Evolutionary conservation across 2,329 filamentous ascomycete genomes (phyloP), one percentile per base, ranked within the genome.

Genomic region (Capronia coronata): DNA sequence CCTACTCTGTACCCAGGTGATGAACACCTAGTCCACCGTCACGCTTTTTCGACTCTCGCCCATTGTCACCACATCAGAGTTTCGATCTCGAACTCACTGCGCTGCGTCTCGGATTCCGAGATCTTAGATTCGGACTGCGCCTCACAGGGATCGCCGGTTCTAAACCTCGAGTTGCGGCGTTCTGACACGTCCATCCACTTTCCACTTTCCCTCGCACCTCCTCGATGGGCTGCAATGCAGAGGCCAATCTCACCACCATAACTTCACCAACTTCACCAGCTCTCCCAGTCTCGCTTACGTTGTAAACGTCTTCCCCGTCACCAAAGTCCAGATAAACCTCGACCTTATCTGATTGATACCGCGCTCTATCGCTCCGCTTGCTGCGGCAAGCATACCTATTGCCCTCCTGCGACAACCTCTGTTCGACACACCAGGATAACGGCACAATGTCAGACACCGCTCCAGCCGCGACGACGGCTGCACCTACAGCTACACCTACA

Each of bases 121-220:
- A 19, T 37, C 34, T 13, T 34, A 16, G 13, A 19, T 8, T 37
- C 16, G 14, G 34, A 37, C 14, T 37, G 34, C 34, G 34, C 34
- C n/a, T 37, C 34, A 34, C 14, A 18, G 18, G 34, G 34, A 37
- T 37, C 34, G 34, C 11, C 34, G 34, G 34, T 18, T 16, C 34
- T 11, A 18, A 37, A 37, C 14, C 5, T 37, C 34, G 34, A 37
- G 14, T 37, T 18, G 23, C 48, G 34, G 48, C 35, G 34, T 40
- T 49, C 41, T 50, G 48, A 50, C 48, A 45, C 34, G 35, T 47
- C 48, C 48, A 41, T 49, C 48, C 48, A 51, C 43, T 46, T 42
- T 49, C 48, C 48, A 51, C 43, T 46, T 42, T 51, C 48, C 38
- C 34, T 37, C 14, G 34, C 34, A 37, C 34, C 43, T 46, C 29